Evolutionary conservation across 2,329 filamentous ascomycete species (phyloP), one percentile per base, ranked within the genome.

Genomic region (Exophiala oligosperma): DNA sequence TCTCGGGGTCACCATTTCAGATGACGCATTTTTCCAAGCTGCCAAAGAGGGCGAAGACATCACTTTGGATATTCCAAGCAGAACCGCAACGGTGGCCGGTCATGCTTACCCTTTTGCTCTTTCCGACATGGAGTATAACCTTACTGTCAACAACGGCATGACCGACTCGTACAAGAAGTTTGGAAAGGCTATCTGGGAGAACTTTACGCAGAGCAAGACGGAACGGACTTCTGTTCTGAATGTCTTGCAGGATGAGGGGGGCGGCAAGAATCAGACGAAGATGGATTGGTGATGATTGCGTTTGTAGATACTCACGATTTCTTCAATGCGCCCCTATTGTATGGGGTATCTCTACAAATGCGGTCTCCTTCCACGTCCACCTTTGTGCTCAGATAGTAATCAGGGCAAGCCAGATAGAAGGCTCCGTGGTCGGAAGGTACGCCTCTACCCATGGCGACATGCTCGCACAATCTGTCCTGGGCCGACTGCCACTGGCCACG

Each of bases 71-170:
- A 56, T 76, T 3, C 56, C 53, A 11, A 44, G 38, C 9, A 54
- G 58, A 11, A 57, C 46, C 11, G 49, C 58, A 14, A 50, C 26
- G 12, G 61, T 63, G 6, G 57, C 32, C 2, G 56, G 57, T 21
- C 14, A 52, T 40, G 63, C 72, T 3, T 81, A 78, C 58, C 77
- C 83, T 51, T 83, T 83, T 73, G 82, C 81, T 67, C 71, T 81
- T 44, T 81, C 77, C 65, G 79, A 81, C 60, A 83, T 83, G 61
- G 79, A 80, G 35, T 74, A 83, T 26, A 79, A 83, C 66, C 80
- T 79, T 77, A 71, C 67, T 41, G 74, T 76, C 64, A 72, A 70
- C 60, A 75, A 76, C 38, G 73, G 74, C 8, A 73, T 76, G 58
- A 54, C 53, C 3, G 53, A 56, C n/a, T 53, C 51, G 21, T 62